Evolutionary conservation across 2,329 filamentous ascomycete species (phyloP), one percentile per base, ranked within the genome.

Genomic region (Blastomyces gilchristii): DNA sequence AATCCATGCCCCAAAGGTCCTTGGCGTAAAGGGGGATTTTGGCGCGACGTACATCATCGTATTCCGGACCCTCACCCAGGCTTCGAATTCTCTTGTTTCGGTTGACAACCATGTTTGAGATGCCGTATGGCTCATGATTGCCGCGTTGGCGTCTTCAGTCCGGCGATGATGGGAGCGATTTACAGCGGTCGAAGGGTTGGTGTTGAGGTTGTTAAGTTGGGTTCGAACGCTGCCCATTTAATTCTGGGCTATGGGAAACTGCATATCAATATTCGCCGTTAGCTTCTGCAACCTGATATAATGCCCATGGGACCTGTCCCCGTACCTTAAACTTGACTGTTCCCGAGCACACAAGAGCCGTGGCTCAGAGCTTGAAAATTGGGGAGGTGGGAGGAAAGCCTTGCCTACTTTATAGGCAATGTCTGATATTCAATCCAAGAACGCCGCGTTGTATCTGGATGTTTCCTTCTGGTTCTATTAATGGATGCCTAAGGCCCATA

Each of bases 51-150:
- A 63, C 28, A 60, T 58, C 62, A 72, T 67, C n/a, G 62, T 64
- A 31, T 67, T 61, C 7, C 69, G 65, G 58, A 69, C 64, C 31
- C 63, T 69, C 47, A 61, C 58, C 60, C 71, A 74, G 37, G 56
- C 64, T 37, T 72, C 72, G 28, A 67, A 64, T 62, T 72, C 70
- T 58, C 64, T 68, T 5, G 68, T 66, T 37, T 69, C 62, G 8
- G 67, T 60, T 50, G 68, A 70, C 39, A 68, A 62, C 72, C 72
- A 74, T 43, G 69, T 73, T 53, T 66, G 68, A 28, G 72, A 74
- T 9, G 68, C 65, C 11, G 64, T 68, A 59, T 71, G 62, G n/a
- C 67, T 68, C 65, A 68, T 68, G n/a, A 39, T 47, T 57, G 49
- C 39, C 34, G 49, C 7, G 22, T 22, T 12, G 5, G 28, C 6